Percentiles rank a stretch among this genome's conserved stretches.
These are phyloP conservation scores for Penicillium antarcticum DNA, from an alignment of 495 filamentous ascomycete genomes.

Conservation along the genomic window DNA sequence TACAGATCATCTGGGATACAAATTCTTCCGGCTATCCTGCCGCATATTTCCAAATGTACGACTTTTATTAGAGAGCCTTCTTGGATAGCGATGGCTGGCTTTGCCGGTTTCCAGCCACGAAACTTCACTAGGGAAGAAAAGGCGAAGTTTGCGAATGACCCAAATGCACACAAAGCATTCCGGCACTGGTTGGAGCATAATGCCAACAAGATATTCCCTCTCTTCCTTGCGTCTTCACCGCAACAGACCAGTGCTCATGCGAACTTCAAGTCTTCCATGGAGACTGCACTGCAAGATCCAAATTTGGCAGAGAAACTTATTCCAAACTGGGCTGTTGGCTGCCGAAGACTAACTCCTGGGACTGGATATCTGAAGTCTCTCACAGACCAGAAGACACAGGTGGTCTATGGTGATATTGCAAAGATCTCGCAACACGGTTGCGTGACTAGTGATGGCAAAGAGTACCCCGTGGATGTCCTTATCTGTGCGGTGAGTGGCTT, in stretches of 20 bases:
- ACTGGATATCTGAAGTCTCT: slow-evolving; percentile 37
- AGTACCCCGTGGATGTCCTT: slow-evolving; percentile 27
- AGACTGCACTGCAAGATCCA: slow-evolving; percentile 6
- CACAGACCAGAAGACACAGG: slow-evolving; percentile 30
- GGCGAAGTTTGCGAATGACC: slow-evolving; percentile 27
- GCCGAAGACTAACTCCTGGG: slow-evolving; percentile 40
- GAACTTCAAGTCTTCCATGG: background rate
- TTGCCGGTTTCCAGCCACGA: slow-evolving; percentile 16
- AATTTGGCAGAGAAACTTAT: slow-evolving; percentile 15
- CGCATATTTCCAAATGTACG: slow-evolving; percentile 21
- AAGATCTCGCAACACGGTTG: slow-evolving; percentile 33
- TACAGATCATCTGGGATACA: slow-evolving; percentile 36
- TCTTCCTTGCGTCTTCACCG: background rate
- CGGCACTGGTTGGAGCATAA: slow-evolving; percentile 7
- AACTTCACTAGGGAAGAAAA: slow-evolving; percentile 32
- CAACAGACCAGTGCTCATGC: background rate
- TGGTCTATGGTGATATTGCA: slow-evolving; percentile 27
- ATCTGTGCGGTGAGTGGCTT: slow-evolving; percentile 28
- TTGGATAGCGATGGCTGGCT: slow-evolving; percentile 2
- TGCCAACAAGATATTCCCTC: slow-evolving; percentile 1
- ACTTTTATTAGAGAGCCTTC: slow-evolving; percentile 13
- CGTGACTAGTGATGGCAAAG: slow-evolving; percentile 35
- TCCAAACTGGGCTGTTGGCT: slow-evolving; percentile 35
- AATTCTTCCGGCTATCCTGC: slow-evolving; percentile 54
- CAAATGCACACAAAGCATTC: slow-evolving; percentile 8